These are phyloP conservation scores for Elsinoe necatrix DNA, from an alignment of 2,329 filamentous ascomycete species.

Conservation along the genomic window DNA sequence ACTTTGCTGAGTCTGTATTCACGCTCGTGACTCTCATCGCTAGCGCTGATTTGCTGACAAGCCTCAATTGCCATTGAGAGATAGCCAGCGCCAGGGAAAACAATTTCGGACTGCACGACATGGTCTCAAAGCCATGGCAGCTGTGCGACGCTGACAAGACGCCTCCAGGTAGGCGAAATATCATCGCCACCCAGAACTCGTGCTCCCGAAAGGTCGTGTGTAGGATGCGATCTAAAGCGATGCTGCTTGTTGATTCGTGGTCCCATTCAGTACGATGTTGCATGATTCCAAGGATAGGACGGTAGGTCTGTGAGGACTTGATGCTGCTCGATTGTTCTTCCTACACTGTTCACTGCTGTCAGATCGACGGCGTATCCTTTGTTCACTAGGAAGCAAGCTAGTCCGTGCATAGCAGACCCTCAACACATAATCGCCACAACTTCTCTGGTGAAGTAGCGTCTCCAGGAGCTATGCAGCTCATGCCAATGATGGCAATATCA, in stretches of 20 bases:
- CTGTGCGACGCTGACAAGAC: constrained; percentile 25
- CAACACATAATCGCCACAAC: constrained; percentile 22
- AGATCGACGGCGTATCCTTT: not conserved
- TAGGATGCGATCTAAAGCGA: not conserved
- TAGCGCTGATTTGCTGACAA: not conserved
- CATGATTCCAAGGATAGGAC: constrained; percentile 7
- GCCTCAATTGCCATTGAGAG: constrained; percentile 35
- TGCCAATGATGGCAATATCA: constrained; percentile 23
- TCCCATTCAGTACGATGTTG: not conserved
- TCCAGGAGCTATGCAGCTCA: constrained; percentile 22
- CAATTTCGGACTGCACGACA: constrained; percentile 42
- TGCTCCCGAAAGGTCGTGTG: not conserved
- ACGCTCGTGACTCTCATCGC: not conserved
- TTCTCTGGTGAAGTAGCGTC: constrained; percentile 18
- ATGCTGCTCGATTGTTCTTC: not conserved
- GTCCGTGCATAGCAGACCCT: not conserved
- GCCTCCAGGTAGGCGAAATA: not conserved
- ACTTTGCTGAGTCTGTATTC: not conserved
- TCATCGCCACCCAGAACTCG: not conserved
- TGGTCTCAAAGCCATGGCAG: constrained; percentile 48
- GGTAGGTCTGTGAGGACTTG: constrained; percentile 1
- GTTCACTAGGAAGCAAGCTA: not conserved
- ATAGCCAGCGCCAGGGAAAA: constrained; percentile 47
- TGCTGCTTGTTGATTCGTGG: not conserved
- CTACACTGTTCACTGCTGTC: not conserved